Conservation (phyloP, 495 filamentous ascomycete species). For the Neurospora tetraspora region DNA sequence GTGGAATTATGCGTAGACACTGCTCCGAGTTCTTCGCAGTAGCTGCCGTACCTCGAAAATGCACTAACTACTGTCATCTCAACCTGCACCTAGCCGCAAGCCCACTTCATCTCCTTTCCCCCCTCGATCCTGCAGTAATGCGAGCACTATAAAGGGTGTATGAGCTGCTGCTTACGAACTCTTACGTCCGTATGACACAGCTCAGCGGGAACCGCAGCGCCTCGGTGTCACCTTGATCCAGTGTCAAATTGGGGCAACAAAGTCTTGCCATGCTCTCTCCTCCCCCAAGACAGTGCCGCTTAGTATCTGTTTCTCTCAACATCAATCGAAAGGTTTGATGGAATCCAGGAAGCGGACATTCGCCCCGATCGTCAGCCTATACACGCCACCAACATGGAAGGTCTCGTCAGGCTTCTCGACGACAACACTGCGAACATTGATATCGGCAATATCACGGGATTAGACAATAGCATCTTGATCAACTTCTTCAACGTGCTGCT, state of each 20-base stretch:
- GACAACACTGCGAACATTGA: neutral
- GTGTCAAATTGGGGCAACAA: neutral
- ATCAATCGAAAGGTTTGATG: neutral
- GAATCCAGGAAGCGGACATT: neutral
- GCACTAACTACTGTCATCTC: neutral
- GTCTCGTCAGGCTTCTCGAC: neutral
- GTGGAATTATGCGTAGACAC: neutral
- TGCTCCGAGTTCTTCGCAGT: neutral
- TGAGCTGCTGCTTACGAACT: conserved; percentile 10
- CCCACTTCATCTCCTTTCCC: conserved; percentile 19
- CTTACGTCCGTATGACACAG: conserved; percentile 22
- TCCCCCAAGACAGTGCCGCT: neutral
- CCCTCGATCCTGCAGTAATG: conserved; percentile 28
- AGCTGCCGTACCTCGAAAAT: neutral
- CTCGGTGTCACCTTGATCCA: conserved; percentile 7
- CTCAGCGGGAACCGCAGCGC: neutral
- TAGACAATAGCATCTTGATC: neutral
- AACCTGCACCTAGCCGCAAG: conserved; percentile 17
- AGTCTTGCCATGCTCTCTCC: neutral
- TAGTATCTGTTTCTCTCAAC: neutral
- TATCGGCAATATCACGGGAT: neutral
- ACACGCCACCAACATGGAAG: neutral
- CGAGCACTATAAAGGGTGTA: conserved; percentile 9
- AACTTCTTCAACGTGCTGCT: neutral
- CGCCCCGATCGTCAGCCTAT: neutral